Conservation (phyloP, 306 rosid species). For the Corylus americana region DNA sequence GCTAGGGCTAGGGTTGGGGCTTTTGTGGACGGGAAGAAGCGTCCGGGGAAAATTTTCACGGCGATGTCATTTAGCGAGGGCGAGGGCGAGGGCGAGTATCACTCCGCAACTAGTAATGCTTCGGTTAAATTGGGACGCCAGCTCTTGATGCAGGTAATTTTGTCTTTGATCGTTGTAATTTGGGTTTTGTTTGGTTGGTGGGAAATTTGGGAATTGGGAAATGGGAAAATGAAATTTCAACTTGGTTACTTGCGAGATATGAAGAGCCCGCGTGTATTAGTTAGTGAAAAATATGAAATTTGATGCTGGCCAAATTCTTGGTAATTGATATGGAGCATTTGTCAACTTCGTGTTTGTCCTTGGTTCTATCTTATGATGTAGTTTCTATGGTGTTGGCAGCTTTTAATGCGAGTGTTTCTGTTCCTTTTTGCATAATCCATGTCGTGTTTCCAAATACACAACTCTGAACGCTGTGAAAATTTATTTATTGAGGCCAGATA, state of each 20-base stretch:
- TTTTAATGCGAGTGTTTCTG: background rate
- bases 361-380: background rate
- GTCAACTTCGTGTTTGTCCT: background rate
- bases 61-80: slow-evolving; percentile 77
- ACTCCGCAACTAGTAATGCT: slow-evolving; percentile 29
- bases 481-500: background rate
- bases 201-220: background rate
- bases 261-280: background rate
- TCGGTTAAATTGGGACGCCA: slow-evolving; percentile 60
- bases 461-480: background rate
- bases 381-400: background rate
- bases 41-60: slow-evolving; percentile 90
- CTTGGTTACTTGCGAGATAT: background rate
- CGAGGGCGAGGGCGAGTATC: slow-evolving; percentile 55
- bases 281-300: background rate
- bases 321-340: background rate
- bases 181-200: background rate
- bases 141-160: slow-evolving; percentile 64
- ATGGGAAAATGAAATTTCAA: background rate
- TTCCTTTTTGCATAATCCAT: background rate
- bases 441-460: background rate
- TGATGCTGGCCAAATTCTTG: background rate
- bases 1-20: slow-evolving; percentile 44
- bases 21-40: slow-evolving; percentile 71
- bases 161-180: background rate